Conservation (phyloP, 176 grass and related monocot genomes). For the Musa beccarii region DNA sequence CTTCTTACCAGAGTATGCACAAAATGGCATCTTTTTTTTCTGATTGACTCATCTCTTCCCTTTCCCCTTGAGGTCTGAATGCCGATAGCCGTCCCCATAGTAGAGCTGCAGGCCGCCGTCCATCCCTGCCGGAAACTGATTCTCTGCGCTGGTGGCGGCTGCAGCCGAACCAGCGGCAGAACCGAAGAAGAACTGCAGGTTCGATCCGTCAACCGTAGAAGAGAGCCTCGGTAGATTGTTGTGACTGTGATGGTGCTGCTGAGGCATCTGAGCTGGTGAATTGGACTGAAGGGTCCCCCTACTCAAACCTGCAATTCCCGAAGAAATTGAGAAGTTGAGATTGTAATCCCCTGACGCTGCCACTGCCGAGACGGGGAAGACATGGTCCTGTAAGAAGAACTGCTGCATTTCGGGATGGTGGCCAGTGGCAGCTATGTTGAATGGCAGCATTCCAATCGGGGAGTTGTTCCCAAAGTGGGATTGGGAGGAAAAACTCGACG, state of each 20-base stretch:
- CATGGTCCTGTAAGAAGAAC: slow-evolving; percentile 29
- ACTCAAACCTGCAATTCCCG: slow-evolving; percentile 23
- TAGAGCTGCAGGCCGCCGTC: slow-evolving; percentile 27
- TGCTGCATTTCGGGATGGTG: slow-evolving; percentile 25
- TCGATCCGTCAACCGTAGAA: slow-evolving; percentile 21
- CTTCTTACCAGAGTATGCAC: not conserved
- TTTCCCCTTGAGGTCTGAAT: slow-evolving; percentile 22
- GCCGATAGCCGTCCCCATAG: slow-evolving; percentile 22
- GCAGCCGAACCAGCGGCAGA: slow-evolving; percentile 12
- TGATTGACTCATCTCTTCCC: slow-evolving; percentile 9
- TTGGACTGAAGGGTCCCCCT: slow-evolving; percentile 39
- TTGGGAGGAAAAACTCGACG: slow-evolving; percentile 15
- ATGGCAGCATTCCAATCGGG: slow-evolving; percentile 17
- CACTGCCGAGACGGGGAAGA: slow-evolving; percentile 15
- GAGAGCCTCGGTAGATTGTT: slow-evolving; percentile 26
- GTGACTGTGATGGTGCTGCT: slow-evolving; percentile 13
- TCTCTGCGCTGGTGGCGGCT: not conserved
- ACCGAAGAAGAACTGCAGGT: slow-evolving; percentile 16
- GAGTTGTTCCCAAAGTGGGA: slow-evolving; percentile 19
- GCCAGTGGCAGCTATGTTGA: slow-evolving; percentile 18
- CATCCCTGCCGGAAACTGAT: slow-evolving; percentile 13
- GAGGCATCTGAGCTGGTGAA: slow-evolving; percentile 29
- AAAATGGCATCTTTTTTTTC: not conserved
- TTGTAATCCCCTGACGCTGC: slow-evolving; percentile 17
- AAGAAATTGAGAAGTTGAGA: slow-evolving; percentile 20